Percentiles rank a stretch among this genome's conserved stretches.
These are phyloP conservation scores for Backusella tuberculispora DNA, from an alignment of 192 early-diverging fungal genomes.

Conservation along the genomic window DNA sequence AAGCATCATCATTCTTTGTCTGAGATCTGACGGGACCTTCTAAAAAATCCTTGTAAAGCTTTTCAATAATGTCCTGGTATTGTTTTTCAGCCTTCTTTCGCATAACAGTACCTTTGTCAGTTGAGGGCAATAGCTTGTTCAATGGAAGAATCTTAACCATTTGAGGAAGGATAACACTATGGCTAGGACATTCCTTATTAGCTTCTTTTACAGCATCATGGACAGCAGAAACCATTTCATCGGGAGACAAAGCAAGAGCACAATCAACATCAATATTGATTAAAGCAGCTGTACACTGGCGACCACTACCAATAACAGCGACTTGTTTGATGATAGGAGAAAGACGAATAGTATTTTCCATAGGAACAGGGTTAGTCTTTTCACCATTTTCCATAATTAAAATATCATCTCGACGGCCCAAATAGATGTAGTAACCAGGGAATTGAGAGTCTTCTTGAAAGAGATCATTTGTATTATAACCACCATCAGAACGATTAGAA, in stretches of 20 bases:
- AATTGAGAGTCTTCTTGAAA: neutral
- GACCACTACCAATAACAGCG: constrained; percentile 19
- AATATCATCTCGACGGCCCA: constrained; percentile 28
- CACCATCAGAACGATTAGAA: constrained; percentile 19
- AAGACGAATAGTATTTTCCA: constrained; percentile 19
- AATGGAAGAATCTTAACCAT: constrained; percentile 35
- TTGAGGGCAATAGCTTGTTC: constrained; percentile 1
- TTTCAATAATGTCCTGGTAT: constrained; percentile 51
- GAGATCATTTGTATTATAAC: constrained; percentile 33
- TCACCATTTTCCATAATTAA: no score
- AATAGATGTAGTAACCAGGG: constrained; percentile 9
- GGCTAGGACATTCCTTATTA: constrained; percentile 25
- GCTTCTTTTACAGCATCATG: constrained; percentile 9
- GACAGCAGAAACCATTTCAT: neutral
- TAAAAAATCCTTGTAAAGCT: constrained; percentile 53
- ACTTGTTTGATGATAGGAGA: constrained; percentile 14
- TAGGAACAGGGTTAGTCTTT: constrained; percentile 35
- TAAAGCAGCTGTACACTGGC: constrained; percentile 3
- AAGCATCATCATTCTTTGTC: constrained; percentile 16
- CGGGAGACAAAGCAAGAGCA: neutral
- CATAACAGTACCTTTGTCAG: constrained; percentile 34
- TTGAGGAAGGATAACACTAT: constrained; percentile 23
- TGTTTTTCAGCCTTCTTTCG: constrained; percentile 48
- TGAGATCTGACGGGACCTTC: neutral
- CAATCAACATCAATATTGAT: neutral